These are phyloP conservation scores for Termitomyces sp. DNA, from an alignment of 768 basidiomycete species.

Conservation along the genomic window DNA sequence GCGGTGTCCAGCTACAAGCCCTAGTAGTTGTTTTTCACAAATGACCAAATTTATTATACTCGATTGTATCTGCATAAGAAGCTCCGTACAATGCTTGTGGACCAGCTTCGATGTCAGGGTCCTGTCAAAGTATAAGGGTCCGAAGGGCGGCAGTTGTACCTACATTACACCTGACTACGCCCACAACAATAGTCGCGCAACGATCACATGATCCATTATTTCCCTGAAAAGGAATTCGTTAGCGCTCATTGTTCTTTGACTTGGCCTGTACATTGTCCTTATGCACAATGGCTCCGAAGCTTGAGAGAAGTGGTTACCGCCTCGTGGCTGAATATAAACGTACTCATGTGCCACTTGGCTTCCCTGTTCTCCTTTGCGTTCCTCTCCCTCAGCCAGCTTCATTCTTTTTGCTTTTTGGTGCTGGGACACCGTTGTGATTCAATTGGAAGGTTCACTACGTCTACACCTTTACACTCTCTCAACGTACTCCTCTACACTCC, in stretches of 20 bases:
- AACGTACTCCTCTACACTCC: constrained; percentile 7
- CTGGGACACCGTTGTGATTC: constrained; percentile 23
- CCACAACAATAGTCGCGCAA: constrained; percentile 8
- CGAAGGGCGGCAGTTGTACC: constrained; percentile 2
- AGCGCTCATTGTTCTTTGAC: constrained; percentile 14
- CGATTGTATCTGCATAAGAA: not conserved
- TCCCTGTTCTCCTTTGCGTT: not conserved
- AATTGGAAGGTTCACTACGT: constrained; percentile 2
- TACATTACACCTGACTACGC: not conserved
- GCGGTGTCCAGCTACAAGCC: not conserved
- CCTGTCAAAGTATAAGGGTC: not conserved
- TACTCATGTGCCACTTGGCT: not conserved
- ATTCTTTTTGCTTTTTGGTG: constrained; percentile 21
- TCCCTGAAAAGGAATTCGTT: constrained; percentile 4
- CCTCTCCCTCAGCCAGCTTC: constrained; percentile 2
- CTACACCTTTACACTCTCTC: constrained; percentile 8
- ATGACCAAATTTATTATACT: constrained; percentile 4
- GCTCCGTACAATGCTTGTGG: not conserved
- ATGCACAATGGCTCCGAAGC: constrained; percentile 10
- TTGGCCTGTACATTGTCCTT: constrained; percentile 10
- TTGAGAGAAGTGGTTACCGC: not conserved
- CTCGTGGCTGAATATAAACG: constrained; percentile 9
- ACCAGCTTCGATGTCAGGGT: not conserved
- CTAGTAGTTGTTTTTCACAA: not conserved
- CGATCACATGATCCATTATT: constrained; percentile 6